Base-by-base conservation (phyloP, 2,329 filamentous ascomycete species). In the Beauveria australis region DNA sequence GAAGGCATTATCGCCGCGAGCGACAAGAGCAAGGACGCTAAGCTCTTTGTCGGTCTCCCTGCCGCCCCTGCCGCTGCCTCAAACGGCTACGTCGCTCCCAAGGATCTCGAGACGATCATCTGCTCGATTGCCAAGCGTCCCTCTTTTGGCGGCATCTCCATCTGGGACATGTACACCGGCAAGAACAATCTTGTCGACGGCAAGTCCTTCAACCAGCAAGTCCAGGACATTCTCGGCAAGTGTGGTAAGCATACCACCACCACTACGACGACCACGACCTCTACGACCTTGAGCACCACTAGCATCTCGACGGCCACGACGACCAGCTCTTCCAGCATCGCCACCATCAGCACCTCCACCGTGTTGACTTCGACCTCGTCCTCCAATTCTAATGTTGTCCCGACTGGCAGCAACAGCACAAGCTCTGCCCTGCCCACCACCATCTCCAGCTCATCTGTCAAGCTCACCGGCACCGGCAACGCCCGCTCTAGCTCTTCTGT, bases 1-100 rank as follows among this genome's bases (percentile, higher is more conserved):
- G 73, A 69, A 53, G 44, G 53, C 0, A 69, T 74, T 30, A 60
- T 80, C 40, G 58, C 65, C 4, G 46, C 61, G 3, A 76, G 72
- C 43, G 62, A 70, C 3, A 65, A 67, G 60, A 79, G 74, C 70
- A 64, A 72, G 65, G 64, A 70, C 9, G 74, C 78, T 33, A 78
- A 79, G 71, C 67, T 81, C 53, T 79, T 73, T 63, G 69, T 80
- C 53, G 78, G 78, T 40, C 71, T 81, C 18, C 74, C 76, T 3
- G 73, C 28, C 8, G 8, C 2, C 8, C 1, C 8, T 9, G 0
- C 71, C 5, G 68, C 68, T 12, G 30, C 65, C 1, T 71, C 3
- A 5, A 57, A 68, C 8, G 71, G 71, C 16, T 78, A 79, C 63
- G 66, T 78, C 28, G 59, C 63, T 26, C 73, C 73, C 3, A 60